Evolutionary conservation across 352 stramenopile genomes (phyloP), one percentile per base, ranked within the genome.

Genomic region (Aphanomyces cochlioides): DNA sequence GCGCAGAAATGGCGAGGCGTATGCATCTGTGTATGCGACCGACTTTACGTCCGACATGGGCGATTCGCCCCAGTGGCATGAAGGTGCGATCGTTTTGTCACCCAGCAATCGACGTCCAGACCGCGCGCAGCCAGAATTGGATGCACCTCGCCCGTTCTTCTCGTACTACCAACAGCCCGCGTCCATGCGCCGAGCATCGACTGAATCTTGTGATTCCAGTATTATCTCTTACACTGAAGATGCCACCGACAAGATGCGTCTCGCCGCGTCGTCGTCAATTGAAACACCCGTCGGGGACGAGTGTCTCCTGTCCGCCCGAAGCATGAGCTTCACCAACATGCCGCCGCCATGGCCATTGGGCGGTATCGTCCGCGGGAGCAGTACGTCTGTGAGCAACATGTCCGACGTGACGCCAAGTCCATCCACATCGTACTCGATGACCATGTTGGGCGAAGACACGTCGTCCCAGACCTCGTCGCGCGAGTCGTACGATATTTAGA

Each of bases 401-500:
- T 37, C 54, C 60, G 47, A 54, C 47, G 21, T 67, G 60, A 1
- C 43, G 43, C 43, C 1, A n/a, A 50, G 43, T n/a, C 43, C 17
- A 7, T 28, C 5, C 28, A 45, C 36, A 12, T 61, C 54, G 54
- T 40, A 45, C 10, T 37, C 54, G 54, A 40, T 61, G 54, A 61
- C 54, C 15, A 61, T 61, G 54, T 37, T 61, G 17, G 54, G 43
- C 54, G 64, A 70, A 21, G 21, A n/a, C 13, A 12, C n/a, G 40
- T 70, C 64, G 3, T 28, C 28, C 28, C 64, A 70, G 54, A 63
- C 64, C 1, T 70, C 54, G 17, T 61, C 64, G 7, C 48, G 64
- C 37, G 64, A 70, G 17, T 70, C 64, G 47, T 70, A 70, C 36
- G 64, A 70, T 41, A 70, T 70, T 70, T 70, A 28, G 56, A 63